These are phyloP conservation scores for Didymella segeticola DNA, from an alignment of 2,329 filamentous ascomycete species.

Conservation along the genomic window DNA sequence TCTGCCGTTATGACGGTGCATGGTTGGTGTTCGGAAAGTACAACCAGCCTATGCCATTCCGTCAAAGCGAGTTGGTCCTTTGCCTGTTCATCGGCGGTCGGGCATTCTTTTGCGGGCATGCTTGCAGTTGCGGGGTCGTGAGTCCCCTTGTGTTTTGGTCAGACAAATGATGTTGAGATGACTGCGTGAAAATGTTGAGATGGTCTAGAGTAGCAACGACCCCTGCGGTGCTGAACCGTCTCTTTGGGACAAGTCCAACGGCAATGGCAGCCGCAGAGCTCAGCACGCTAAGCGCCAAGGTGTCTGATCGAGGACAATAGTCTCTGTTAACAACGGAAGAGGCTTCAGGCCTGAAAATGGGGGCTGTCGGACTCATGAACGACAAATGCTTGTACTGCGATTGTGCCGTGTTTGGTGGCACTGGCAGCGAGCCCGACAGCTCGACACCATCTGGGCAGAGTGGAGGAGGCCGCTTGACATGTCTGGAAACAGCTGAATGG, in stretches of 20 bases:
- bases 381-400: slow-evolving; percentile 16
- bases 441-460: slow-evolving; percentile 2
- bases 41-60: slow-evolving; percentile 7
- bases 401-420: slow-evolving; percentile 24
- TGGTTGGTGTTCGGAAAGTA: background rate
- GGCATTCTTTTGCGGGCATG: background rate
- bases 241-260: background rate
- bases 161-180: background rate
- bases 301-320: background rate
- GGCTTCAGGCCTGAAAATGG: slow-evolving; percentile 29
- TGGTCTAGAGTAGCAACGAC: background rate
- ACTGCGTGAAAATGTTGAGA: background rate
- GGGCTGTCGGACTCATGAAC: slow-evolving; percentile 31
- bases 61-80: slow-evolving; percentile 30
- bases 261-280: slow-evolving; percentile 9
- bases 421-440: slow-evolving; percentile 6
- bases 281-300: slow-evolving; percentile 31
- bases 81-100: slow-evolving; percentile 7
- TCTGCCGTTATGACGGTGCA: slow-evolving; percentile 3
- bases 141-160: slow-evolving; percentile 13
- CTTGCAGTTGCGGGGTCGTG: slow-evolving; percentile 9
- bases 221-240: slow-evolving; percentile 1
- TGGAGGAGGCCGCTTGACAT: slow-evolving; percentile 8
- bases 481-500: background rate
- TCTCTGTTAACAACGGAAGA: background rate